Conservation (phyloP, 2,329 filamentous ascomycete genomes). For the Talaromyces islandicus region DNA sequence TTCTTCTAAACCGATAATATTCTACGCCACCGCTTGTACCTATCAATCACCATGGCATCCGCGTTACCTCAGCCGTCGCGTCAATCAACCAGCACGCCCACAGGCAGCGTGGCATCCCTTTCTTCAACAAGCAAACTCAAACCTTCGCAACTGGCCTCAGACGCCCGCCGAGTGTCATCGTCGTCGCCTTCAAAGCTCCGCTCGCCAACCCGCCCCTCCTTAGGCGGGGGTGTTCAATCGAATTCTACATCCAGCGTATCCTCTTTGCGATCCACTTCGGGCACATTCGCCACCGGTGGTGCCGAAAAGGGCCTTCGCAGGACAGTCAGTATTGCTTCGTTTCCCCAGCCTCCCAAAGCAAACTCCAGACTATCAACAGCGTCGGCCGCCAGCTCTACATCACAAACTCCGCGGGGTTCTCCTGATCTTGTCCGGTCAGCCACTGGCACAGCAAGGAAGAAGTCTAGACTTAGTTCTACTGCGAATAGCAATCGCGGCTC, state of each 20-base stretch:
- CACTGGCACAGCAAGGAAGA: constrained; percentile 46
- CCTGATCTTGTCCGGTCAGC: constrained; percentile 42
- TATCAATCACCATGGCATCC: constrained; percentile 32
- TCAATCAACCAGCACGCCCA: constrained; percentile 60
- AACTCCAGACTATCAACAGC: constrained; percentile 58
- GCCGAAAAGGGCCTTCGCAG: constrained; percentile 70
- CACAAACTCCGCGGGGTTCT: constrained; percentile 15
- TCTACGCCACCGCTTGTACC: neutral
- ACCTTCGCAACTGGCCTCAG: constrained; percentile 48
- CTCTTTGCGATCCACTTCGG: constrained; percentile 51
- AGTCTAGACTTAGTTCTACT: constrained; percentile 52
- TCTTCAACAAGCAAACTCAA: constrained; percentile 66
- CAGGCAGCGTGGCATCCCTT: constrained; percentile 65
- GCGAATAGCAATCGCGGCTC: constrained; percentile 45
- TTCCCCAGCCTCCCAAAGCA: constrained; percentile 79
- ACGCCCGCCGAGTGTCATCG: constrained; percentile 38
- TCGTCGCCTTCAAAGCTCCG: constrained; percentile 50
- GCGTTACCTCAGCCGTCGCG: constrained; percentile 61
- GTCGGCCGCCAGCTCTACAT: constrained; percentile 29
- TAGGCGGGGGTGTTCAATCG: constrained; percentile 44
- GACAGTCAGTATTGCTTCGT: constrained; percentile 87
- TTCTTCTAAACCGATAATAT: neutral
- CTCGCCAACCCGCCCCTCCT: constrained; percentile 48
- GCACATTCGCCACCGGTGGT: constrained; percentile 46
- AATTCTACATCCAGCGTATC: constrained; percentile 50